Evolutionary conservation across 306 rosid genomes (phyloP), one percentile per base, ranked within the genome.

Genomic region (Crotalaria pallida): DNA sequence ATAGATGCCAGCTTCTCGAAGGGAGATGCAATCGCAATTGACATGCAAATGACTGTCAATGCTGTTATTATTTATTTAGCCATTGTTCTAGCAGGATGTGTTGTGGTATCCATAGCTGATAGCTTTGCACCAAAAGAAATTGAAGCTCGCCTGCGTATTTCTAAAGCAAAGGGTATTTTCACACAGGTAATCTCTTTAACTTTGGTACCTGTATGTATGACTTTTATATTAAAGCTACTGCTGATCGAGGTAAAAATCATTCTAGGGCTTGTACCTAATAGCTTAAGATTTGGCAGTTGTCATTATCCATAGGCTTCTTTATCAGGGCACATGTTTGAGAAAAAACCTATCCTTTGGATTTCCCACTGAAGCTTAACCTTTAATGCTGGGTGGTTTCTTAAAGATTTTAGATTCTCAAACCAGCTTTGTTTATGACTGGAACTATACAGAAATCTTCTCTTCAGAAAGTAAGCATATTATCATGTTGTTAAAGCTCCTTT

Each of bases 1-100:
- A 72, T 89, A 61, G 89, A 84, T 34, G 67, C 77, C 19, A 83
- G 78, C 18, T 89, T 89, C 81, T 79, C 96, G 1, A 89, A 73
- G 82, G 96, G 98, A 5, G 98, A 89, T 71, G 82, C 98, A 67
- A 92, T 92, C 4, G 96, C 98, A 34, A 92, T 89, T 64, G 96
- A 92, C 84, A 86, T 86, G 93, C 92, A 88, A 57, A 88, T 92
- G 98, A 92, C 96, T 21, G 91, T 78, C 68, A 69, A 67, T 71
- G 85, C 98, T 11, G 96, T 92, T 65, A 64, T 89, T 65, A 88
- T 92, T 74, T 92, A 89, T 74, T 70, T 92, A 72, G 96, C 96
- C 24, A 85, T 88, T 75, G 57, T 92, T 74, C 78, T 89, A 22
- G 88, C 91, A 3, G 96, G 98, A 79, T 73, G 82, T n/a, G 79